Percentiles rank a stretch among this genome's conserved stretches.
Evolutionary conservation across 257 asterid genomes (phyloP).

Genomic region (Rhazya stricta): DNA sequence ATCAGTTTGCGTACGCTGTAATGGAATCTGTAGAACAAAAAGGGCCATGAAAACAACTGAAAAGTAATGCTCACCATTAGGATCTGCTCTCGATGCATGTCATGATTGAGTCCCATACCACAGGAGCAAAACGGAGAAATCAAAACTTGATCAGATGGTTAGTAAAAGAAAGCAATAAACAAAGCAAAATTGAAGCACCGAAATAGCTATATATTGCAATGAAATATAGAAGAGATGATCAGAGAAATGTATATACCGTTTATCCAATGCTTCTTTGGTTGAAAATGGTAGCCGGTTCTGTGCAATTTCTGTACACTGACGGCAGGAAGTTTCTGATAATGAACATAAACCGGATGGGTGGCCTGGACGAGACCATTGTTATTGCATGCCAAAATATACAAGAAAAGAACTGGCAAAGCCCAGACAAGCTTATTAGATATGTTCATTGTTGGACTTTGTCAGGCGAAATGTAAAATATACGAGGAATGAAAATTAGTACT

Average conservation of each 20-base stretch:
- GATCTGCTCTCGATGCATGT: slow-evolving; percentile 32
- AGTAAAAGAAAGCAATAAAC: neutral
- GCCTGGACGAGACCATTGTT: slow-evolving; percentile 23
- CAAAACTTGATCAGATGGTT: neutral
- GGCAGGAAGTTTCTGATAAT: slow-evolving; percentile 16
- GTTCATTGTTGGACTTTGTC: neutral
- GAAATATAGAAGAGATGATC: neutral
- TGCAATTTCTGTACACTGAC: slow-evolving; percentile 12
- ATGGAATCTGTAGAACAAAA: neutral
- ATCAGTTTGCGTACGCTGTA: neutral
- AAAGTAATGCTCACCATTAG: slow-evolving; percentile 27
- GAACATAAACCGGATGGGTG: slow-evolving; percentile 21
- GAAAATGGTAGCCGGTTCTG: slow-evolving; percentile 58
- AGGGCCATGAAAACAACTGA: neutral
- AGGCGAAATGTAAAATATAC: neutral
- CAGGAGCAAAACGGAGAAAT: neutral
- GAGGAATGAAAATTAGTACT: neutral
- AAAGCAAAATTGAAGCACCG: too few relatives aligned
- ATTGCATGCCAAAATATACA: neutral
- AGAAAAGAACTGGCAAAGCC: neutral
- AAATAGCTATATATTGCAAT: too few relatives aligned
- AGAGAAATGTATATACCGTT: slow-evolving; percentile 29
- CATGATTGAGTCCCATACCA: neutral
- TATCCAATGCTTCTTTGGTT: slow-evolving; percentile 56
- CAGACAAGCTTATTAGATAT: neutral